Base-by-base conservation (phyloP, 352 stramenopile genomes). In the Globisporangium lucens region DNA sequence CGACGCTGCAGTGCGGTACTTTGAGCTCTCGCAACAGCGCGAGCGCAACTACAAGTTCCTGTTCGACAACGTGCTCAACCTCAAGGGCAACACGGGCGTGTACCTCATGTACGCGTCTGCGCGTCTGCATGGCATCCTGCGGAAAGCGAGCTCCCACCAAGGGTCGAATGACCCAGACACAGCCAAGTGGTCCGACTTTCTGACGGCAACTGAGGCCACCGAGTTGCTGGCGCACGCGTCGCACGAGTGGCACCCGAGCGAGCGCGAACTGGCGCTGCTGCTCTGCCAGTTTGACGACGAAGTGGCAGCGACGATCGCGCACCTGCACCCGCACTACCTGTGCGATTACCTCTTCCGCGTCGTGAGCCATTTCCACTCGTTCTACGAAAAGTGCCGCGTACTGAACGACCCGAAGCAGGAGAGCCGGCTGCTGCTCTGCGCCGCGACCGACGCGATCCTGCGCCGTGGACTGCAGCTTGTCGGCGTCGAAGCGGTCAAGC, bases 31-130 rank as follows among this genome's bases (percentile, higher is more conserved):
- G 20, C 88, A 95, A 66, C 86, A 94, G 60, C 88, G 84, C 38
- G 85, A 92, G 63, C 78, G 84, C 62, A 93, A 91, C 70, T 93
- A 95, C 80, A 94, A 93, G 73, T 94, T 94, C 62, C 73, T 88
- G 15, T 93, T 92, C 58, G 85, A 90, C 72, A 83, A 89, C 33
- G 84, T 94, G 64, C 78, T 94, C 12, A 87, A 87, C 55, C 71
- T 93, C 43, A 93, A 91, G 70, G 88, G 85, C 61, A 94, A 94
- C 74, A 93, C 88, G 15, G 88, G 84, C 24, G 85, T 93, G 55
- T 95, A 93, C 65, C 76, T 94, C 57, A 77, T 95, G 74, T 95
- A 94, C 57, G 87, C 87, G 41, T 90, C 76, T 27, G 85, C 87
- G 8, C 74, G 87, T 36, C 74, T 95, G 33, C 78, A 89, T 41